Percentiles rank a stretch among this genome's conserved stretches.
Evolutionary conservation across 176 grass and related monocot species (phyloP).

Genomic region (Saccharum spontaneum): DNA sequence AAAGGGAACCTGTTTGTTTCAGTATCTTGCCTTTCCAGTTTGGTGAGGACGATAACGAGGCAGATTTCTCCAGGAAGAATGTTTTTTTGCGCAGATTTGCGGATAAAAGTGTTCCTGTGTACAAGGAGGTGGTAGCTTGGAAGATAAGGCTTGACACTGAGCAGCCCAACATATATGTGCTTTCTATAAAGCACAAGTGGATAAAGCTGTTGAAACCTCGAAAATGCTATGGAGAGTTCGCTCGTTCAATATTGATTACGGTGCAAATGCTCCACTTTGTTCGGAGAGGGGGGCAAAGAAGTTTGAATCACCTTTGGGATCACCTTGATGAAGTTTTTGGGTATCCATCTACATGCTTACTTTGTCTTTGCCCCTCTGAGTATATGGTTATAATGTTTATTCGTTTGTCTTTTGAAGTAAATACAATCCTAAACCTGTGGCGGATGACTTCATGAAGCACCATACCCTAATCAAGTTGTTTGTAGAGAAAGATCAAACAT

Average conservation of each 20-base stretch:
- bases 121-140: slow-evolving; percentile 47
- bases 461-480: not conserved
- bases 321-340: slow-evolving; percentile 42
- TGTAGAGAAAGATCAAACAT: not conserved
- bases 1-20: slow-evolving; percentile 29
- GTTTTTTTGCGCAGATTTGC: slow-evolving; percentile 30
- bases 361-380: not conserved
- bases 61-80: not conserved
- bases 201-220: slow-evolving; percentile 54
- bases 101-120: slow-evolving; percentile 8
- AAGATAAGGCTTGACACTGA: slow-evolving; percentile 42
- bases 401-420: not conserved
- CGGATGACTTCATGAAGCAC: not conserved
- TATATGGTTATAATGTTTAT: not conserved
- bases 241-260: slow-evolving; percentile 54
- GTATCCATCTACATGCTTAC: slow-evolving; percentile 29
- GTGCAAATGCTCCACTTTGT: slow-evolving; percentile 66
- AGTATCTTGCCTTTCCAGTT: not conserved
- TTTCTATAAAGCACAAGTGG: slow-evolving; percentile 55
- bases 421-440: not conserved
- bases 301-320: not conserved
- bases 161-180: slow-evolving; percentile 36
- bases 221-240: slow-evolving; percentile 36
- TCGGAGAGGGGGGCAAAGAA: slow-evolving; percentile 37
- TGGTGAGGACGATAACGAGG: not conserved